Percentiles rank a stretch among this genome's conserved stretches.
phyloP scores from a whole-genome alignment of 768 basidiomycete genomes.

The Plicaturopsis crispa region DNA sequence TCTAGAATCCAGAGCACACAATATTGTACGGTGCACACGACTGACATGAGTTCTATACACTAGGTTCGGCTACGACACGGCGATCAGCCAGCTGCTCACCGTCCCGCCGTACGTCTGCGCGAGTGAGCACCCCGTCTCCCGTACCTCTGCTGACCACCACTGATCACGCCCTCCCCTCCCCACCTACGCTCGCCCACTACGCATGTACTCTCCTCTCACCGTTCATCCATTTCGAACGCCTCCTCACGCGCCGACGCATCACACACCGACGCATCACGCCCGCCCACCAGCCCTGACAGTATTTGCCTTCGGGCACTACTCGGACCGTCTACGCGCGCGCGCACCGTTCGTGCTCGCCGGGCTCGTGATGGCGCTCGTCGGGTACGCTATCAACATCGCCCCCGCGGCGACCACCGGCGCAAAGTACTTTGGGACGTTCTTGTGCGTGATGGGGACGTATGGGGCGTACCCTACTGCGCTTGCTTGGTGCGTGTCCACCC shows the following conservation, averaged over 20 bases:
- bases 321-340: slow-evolving; percentile 48
- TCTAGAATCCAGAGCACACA: too few species aligned
- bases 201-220: too few species aligned
- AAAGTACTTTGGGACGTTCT: slow-evolving; percentile 71
- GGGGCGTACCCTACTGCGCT: slow-evolving; percentile 51
- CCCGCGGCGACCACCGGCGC: slow-evolving; percentile 36
- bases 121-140: too few species aligned
- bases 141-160: too few species aligned
- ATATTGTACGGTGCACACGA: too few species aligned
- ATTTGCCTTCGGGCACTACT: slow-evolving; percentile 44
- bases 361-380: slow-evolving; percentile 42
- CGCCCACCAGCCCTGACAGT: too few species aligned
- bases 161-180: too few species aligned
- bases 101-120: slow-evolving; percentile 61
- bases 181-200: background rate
- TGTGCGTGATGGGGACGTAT: slow-evolving; percentile 59
- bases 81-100: slow-evolving; percentile 58
- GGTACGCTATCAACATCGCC: slow-evolving; percentile 60
- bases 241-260: too few species aligned
- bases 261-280: too few species aligned
- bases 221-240: too few species aligned
- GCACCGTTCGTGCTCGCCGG: slow-evolving; percentile 52
- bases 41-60: too few species aligned
- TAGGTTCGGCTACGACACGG: slow-evolving; percentile 51
- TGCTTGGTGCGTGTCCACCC: slow-evolving; percentile 39